Percentiles rank a stretch among this genome's conserved stretches.
Evolutionary conservation across 768 basidiomycete genomes (phyloP).

Genomic region (Coprinopsis sp.): DNA sequence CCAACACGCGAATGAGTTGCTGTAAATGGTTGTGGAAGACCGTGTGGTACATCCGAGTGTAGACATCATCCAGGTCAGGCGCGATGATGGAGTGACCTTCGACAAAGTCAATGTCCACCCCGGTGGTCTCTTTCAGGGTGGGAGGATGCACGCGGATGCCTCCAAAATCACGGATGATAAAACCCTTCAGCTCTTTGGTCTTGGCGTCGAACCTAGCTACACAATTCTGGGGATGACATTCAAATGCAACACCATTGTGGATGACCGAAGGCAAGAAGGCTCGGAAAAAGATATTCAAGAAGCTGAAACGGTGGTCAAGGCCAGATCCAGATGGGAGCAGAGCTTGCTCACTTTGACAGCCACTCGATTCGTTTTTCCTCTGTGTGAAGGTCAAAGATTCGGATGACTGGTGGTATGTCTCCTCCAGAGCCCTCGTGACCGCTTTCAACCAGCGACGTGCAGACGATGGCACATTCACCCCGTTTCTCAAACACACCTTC

Average conservation of each 20-base stretch:
- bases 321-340: neutral
- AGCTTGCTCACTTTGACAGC: slow-evolving; percentile 41
- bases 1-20: slow-evolving; percentile 53
- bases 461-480: slow-evolving; percentile 50
- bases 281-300: slow-evolving; percentile 44
- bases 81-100: slow-evolving; percentile 49
- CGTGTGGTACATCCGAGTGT: slow-evolving; percentile 54
- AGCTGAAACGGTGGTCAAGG: slow-evolving; percentile 25
- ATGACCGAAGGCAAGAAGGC: slow-evolving; percentile 54
- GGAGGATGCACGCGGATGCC: slow-evolving; percentile 50
- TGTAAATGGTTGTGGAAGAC: slow-evolving; percentile 58
- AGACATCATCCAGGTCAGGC: slow-evolving; percentile 48
- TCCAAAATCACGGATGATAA: slow-evolving; percentile 56
- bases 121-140: slow-evolving; percentile 46
- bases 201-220: slow-evolving; percentile 47
- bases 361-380: slow-evolving; percentile 45
- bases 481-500: slow-evolving; percentile 44
- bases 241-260: slow-evolving; percentile 53
- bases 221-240: slow-evolving; percentile 58
- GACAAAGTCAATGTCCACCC: slow-evolving; percentile 43
- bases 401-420: slow-evolving; percentile 42
- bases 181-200: slow-evolving; percentile 47
- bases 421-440: slow-evolving; percentile 46
- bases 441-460: slow-evolving; percentile 51
- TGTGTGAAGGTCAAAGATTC: slow-evolving; percentile 47